A percentile compares a stretch with the other conserved stretches of the same genome.
These are phyloP conservation scores for Plasmodium fragile DNA, from an alignment of 169 alveolate genomes.

Conservation along the genomic window DNA sequence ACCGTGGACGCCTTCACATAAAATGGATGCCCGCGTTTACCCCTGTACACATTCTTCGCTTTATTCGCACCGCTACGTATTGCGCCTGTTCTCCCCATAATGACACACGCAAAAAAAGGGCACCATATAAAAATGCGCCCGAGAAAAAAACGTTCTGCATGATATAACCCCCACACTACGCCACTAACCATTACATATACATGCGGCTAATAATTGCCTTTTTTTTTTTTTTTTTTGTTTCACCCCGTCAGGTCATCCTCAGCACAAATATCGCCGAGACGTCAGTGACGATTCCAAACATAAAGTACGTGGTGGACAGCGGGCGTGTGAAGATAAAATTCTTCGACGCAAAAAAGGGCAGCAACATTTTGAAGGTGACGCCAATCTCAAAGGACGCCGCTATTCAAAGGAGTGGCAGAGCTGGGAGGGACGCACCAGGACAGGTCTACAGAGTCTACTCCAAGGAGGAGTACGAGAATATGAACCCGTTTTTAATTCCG, in stretches of 20 bases:
- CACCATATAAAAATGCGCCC: background rate
- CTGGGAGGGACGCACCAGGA: constrained; percentile 95
- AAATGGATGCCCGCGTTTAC: background rate
- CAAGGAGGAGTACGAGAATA: constrained; percentile 86
- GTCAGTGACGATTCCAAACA: constrained; percentile 96
- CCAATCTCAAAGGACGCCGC: constrained; percentile 95
- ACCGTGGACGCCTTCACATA: background rate
- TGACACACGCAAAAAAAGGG: background rate
- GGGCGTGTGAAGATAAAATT: constrained; percentile 92
- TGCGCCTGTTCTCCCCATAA: background rate
- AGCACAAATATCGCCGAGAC: constrained; percentile 98
- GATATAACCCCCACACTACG: background rate
- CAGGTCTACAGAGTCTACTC: constrained; percentile 95
- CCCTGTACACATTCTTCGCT: background rate
- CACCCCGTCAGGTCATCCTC: constrained; percentile 81
- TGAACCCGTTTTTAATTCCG: constrained; percentile 88
- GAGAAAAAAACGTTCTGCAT: background rate
- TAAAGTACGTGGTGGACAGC: constrained; percentile 93
- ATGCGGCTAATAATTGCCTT: background rate
- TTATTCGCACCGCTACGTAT: background rate
- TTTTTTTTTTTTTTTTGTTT: too few species aligned
- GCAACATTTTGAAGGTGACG: constrained; percentile 89
- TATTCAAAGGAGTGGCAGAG: constrained; percentile 96
- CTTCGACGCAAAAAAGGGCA: constrained; percentile 89
- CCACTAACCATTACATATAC: too few species aligned